A percentile compares a stretch with the other conserved stretches of the same genome.
phyloP scores from a whole-genome alignment of 164 flowering plant species.

The Vitis rupestris region DNA sequence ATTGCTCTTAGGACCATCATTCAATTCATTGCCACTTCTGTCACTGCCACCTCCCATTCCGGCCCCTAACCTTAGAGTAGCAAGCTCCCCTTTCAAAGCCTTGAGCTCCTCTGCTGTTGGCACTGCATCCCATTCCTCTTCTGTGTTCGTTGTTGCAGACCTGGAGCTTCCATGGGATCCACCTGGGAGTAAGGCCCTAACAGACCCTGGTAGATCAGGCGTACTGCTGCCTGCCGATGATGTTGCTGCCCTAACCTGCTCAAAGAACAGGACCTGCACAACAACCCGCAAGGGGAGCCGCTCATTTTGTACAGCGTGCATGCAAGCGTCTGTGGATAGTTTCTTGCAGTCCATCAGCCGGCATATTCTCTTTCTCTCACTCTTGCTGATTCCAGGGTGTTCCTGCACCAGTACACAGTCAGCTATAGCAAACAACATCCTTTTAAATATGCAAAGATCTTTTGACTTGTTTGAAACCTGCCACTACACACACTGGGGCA shows the following conservation, averaged over 20 bases:
- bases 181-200: slow-evolving; percentile 39
- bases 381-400: slow-evolving; percentile 67
- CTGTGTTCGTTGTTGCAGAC: slow-evolving; percentile 67
- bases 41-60: slow-evolving; percentile 10
- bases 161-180: slow-evolving; percentile 74
- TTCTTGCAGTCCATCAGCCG: slow-evolving; percentile 75
- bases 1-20: slow-evolving; percentile 17
- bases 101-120: slow-evolving; percentile 57
- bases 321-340: slow-evolving; percentile 65
- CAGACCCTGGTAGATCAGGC: slow-evolving; percentile 37
- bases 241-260: slow-evolving; percentile 50
- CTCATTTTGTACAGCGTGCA: slow-evolving; percentile 80
- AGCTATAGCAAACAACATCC: not conserved
- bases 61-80: slow-evolving; percentile 37
- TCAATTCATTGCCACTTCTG: not conserved
- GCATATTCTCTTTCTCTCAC: slow-evolving; percentile 74
- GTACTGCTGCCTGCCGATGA: slow-evolving; percentile 45
- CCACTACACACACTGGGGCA: not conserved
- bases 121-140: slow-evolving; percentile 73
- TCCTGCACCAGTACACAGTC: slow-evolving; percentile 42
- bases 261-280: slow-evolving; percentile 80
- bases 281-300: slow-evolving; percentile 76
- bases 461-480: not conserved
- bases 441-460: too few species aligned
- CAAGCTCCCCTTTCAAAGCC: slow-evolving; percentile 63